phyloP scores from a whole-genome alignment of 1,284 basidiomycete species.

The Moesziomyces sp. region DNA sequence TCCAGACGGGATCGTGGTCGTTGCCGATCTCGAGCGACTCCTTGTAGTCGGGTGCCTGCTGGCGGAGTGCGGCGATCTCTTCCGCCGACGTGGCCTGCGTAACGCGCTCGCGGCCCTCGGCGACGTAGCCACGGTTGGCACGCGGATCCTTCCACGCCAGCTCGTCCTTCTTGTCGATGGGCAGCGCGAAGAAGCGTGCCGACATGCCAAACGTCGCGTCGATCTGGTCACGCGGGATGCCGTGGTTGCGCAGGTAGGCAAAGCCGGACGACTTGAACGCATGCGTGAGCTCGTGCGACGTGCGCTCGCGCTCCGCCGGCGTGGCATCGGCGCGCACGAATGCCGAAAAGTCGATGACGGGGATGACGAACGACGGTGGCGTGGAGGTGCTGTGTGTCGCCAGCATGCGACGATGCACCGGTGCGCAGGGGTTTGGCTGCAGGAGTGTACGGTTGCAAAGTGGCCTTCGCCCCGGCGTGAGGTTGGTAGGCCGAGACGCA shows the following conservation, averaged over 20 bases:
- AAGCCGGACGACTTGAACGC: conserved; percentile 77
- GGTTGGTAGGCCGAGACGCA: too few relatives aligned
- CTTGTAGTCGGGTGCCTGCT: conserved; percentile 75
- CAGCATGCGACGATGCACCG: not conserved
- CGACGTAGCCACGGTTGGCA: conserved; percentile 83
- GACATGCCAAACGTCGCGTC: conserved; percentile 74
- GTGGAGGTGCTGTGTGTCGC: conserved; percentile 12
- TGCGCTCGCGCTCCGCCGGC: conserved; percentile 73
- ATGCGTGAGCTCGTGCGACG: conserved; percentile 77
- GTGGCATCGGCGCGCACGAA: conserved; percentile 73
- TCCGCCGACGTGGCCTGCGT: conserved; percentile 74
- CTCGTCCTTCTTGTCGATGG: conserved; percentile 74
- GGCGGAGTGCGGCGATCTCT: conserved; percentile 80
- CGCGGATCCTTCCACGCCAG: conserved; percentile 72
- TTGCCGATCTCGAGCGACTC: conserved; percentile 86
- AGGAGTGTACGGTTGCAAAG: too few relatives aligned
- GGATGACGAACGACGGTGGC: conserved; percentile 69
- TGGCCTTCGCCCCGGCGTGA: too few relatives aligned
- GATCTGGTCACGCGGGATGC: conserved; percentile 16
- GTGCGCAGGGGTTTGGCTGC: too few relatives aligned
- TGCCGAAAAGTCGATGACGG: conserved; percentile 78
- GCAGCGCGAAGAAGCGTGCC: conserved; percentile 80
- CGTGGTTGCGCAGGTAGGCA: conserved; percentile 45
- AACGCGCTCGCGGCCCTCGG: conserved; percentile 81
- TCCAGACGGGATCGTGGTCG: conserved; percentile 72